Percentiles rank a stretch among this genome's conserved stretches.
Conservation (phyloP, 257 asterid species). For the Solanum phureja region DNA sequence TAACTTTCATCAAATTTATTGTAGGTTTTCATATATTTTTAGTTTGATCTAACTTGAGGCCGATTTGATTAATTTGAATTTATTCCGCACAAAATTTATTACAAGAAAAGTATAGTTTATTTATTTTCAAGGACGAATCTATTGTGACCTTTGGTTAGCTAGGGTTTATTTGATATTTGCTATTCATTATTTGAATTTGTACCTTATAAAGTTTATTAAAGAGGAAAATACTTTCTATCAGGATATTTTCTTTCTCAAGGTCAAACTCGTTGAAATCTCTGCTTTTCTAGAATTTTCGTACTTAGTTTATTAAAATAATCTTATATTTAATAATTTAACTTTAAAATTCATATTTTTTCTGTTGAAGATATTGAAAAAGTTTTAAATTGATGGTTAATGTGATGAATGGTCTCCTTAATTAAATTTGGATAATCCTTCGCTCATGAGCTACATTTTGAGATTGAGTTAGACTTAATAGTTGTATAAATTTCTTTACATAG, state of each 20-base stretch:
- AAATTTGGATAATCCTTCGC: too few species aligned
- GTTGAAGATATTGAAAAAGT: neutral
- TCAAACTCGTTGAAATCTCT: neutral
- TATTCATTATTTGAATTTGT: neutral
- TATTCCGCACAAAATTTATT: too few species aligned
- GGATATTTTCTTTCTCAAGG: neutral
- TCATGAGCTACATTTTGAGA: neutral
- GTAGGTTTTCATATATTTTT: neutral
- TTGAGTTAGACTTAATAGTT: neutral
- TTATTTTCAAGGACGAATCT: neutral
- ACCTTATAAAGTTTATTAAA: too few species aligned
- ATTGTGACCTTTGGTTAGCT: neutral
- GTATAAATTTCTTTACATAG: too few species aligned
- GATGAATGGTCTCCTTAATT: too few species aligned
- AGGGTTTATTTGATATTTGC: neutral
- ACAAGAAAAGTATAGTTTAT: too few species aligned
- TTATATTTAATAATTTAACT: neutral
- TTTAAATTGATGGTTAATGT: too few species aligned
- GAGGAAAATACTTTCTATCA: neutral
- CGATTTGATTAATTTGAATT: too few species aligned
- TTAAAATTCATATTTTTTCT: neutral
- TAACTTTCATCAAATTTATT: neutral
- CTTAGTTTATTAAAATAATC: neutral
- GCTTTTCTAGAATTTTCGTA: neutral
- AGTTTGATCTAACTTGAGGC: neutral